Evolutionary conservation across 306 rosid genomes (phyloP), one percentile per base, ranked within the genome.

Genomic region (Senna tora): DNA sequence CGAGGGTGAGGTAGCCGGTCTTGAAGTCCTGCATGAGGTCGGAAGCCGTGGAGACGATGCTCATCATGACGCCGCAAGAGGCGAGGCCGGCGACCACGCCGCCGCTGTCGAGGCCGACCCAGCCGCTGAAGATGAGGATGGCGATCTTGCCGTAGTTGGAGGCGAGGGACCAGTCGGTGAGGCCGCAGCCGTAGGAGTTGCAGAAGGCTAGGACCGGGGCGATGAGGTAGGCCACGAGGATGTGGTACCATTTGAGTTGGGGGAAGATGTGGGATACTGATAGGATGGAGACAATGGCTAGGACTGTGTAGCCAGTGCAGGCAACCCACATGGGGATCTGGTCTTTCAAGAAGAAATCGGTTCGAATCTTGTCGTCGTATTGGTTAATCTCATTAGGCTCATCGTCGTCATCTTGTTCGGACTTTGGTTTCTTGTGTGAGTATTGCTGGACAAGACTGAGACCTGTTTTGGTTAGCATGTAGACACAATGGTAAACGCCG

Each of bases 1-100:
- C 59, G 4, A 91, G 82, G 0, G 95, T 91, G 53, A 88, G 86
- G 53, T 85, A 91, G 0, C 97, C 95, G 0, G 88, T 91, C 70
- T 91, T 88, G 81, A 91, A 91, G 47, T 91, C 95, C 25, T 91
- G 97, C 97, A 91, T 88, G 1, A 88, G 73, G 63, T 91, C 95
- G 17, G 90, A 84, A 69, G 97, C 95, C 2, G 97, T 86, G 6
- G 95, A 78, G 22, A 88, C 95, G 57, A 88, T 88, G 76, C 85
- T 91, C 95, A 91, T 91, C 94, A 85, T 88, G 38, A 91, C 85
- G 50, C 97, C 97, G 51, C 97, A 91, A 0, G 94, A 69, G 4
- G 94, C 94, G 21, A 91, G 89, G 13, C 97, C 92, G 8, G 97
- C 92, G 53, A 91, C 30, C 3, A 86, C 84, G 19, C 97, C 92